Evolutionary conservation across 2,329 filamentous ascomycete genomes (phyloP).

Genomic region (Colletotrichum salicis): DNA sequence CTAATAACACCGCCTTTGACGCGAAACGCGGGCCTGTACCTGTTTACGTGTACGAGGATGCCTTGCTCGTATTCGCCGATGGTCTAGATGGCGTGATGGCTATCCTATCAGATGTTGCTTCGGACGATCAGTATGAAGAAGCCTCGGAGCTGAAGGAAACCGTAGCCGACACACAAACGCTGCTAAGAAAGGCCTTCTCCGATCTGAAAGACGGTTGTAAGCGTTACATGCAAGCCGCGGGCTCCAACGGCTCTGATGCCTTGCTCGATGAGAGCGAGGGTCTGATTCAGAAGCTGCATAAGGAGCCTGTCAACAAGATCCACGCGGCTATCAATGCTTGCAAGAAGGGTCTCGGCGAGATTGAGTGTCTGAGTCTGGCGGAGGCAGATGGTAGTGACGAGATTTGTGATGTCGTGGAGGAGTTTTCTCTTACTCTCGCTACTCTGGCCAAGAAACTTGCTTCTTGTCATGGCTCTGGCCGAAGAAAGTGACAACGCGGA

Average conservation of each 20-base stretch:
- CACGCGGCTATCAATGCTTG: slow-evolving; percentile 19
- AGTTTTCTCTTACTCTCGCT: too few species aligned
- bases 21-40: slow-evolving; percentile 20
- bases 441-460: too few species aligned
- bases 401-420: not conserved
- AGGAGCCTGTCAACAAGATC: not conserved
- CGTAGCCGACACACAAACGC: not conserved
- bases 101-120: not conserved
- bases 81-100: not conserved
- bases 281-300: slow-evolving; percentile 6
- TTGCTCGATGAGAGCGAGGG: slow-evolving; percentile 14
- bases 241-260: not conserved
- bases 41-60: slow-evolving; percentile 26
- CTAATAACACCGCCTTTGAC: slow-evolving; percentile 27
- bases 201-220: slow-evolving; percentile 22
- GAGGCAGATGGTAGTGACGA: not conserved
- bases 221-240: not conserved
- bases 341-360: not conserved
- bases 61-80: slow-evolving; percentile 24
- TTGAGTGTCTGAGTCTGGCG: not conserved
- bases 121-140: too few species aligned
- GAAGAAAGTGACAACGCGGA: too few species aligned
- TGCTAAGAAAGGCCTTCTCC: slow-evolving; percentile 11
- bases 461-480: too few species aligned
- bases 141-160: not conserved